Percentiles rank a stretch among this genome's conserved stretches.
Conservation (phyloP, 148 eudicot species). For the Rhododendron kiyosumense region DNA sequence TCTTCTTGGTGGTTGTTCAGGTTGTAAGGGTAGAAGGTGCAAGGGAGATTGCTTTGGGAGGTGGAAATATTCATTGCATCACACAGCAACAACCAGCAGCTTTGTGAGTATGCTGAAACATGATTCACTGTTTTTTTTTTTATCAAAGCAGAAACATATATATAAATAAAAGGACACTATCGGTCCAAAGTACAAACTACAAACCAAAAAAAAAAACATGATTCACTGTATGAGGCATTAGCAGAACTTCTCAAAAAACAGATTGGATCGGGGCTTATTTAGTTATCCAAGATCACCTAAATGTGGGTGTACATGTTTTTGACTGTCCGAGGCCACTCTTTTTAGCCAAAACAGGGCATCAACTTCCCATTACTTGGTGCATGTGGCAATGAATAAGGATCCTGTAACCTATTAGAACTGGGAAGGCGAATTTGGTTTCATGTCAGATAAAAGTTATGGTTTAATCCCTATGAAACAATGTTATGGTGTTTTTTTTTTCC, state of each 20-base stretch:
- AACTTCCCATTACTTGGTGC: neutral
- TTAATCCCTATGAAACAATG: no score
- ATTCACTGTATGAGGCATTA: neutral
- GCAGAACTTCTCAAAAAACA: neutral
- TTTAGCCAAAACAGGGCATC: neutral
- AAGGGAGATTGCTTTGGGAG: constrained; percentile 79
- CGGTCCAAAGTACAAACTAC: no score
- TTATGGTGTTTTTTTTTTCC: no score
- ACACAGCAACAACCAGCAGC: constrained; percentile 83
- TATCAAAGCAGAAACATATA: no score
- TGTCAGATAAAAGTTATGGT: no score
- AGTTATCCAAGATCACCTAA: neutral
- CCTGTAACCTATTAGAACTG: neutral
- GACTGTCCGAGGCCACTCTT: neutral
- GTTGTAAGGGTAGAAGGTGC: constrained; percentile 78
- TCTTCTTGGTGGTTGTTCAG: constrained; percentile 27
- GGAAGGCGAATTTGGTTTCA: neutral
- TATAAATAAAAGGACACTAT: no score
- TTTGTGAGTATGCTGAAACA: constrained; percentile 5
- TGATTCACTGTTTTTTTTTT: neutral
- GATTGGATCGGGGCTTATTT: neutral
- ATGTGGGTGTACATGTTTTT: neutral
- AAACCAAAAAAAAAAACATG: neutral
- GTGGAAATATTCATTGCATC: constrained; percentile 91
- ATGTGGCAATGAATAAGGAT: neutral